Evolutionary conservation across 805 yeast species (phyloP).

Genomic region (Candida berthetii): DNA sequence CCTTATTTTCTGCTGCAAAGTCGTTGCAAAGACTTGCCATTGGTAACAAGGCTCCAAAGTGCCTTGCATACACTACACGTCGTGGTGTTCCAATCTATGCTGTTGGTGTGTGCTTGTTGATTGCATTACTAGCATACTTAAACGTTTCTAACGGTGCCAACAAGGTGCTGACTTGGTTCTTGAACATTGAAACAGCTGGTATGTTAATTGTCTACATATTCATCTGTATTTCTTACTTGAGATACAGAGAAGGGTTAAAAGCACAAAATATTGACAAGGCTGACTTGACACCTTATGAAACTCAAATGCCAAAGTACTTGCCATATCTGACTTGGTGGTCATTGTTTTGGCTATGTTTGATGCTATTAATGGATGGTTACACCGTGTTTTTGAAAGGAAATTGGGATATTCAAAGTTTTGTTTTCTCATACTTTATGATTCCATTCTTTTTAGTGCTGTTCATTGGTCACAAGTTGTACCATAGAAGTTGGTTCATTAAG

Average conservation of each 20-base stretch:
- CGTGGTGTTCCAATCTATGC: slow-evolving; percentile 64
- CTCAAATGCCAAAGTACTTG: slow-evolving; percentile 41
- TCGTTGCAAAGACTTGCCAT: slow-evolving; percentile 59
- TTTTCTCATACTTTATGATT: slow-evolving; percentile 55
- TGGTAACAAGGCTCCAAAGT: slow-evolving; percentile 61
- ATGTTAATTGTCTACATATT: slow-evolving; percentile 68
- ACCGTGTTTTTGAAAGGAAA: slow-evolving; percentile 48
- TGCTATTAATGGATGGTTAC: slow-evolving; percentile 49
- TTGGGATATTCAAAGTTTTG: slow-evolving; percentile 48
- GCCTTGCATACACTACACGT: slow-evolving; percentile 54
- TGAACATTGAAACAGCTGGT: slow-evolving; percentile 64
- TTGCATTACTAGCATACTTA: slow-evolving; percentile 62
- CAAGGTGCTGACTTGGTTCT: slow-evolving; percentile 55
- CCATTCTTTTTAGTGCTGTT: slow-evolving; percentile 33
- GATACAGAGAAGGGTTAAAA: slow-evolving; percentile 53
- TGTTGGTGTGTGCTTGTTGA: slow-evolving; percentile 24
- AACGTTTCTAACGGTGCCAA: slow-evolving; percentile 48
- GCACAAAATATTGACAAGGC: slow-evolving; percentile 58
- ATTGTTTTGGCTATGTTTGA: slow-evolving; percentile 24
- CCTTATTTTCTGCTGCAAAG: slow-evolving; percentile 66
- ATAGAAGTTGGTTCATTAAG: slow-evolving; percentile 30
- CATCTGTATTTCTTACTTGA: slow-evolving; percentile 55
- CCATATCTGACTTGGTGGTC: slow-evolving; percentile 38
- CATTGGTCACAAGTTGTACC: slow-evolving; percentile 34
- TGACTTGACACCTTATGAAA: slow-evolving; percentile 43